Base-by-base conservation (phyloP, 306 rosid species). In the Argentina anserina region DNA sequence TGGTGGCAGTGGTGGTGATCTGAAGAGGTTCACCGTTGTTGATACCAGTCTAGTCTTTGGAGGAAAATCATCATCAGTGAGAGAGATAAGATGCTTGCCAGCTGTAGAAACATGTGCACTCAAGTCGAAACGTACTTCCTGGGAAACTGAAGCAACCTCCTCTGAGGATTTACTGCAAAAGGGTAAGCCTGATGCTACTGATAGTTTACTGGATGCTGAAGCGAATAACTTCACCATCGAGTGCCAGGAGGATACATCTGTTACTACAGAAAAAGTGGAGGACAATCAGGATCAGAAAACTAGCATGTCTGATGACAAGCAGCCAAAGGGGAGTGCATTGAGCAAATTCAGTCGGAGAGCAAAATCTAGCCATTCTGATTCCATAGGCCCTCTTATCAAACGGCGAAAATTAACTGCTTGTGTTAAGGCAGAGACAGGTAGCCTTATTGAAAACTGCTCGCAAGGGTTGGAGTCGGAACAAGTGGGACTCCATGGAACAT, bases 371-470 rank as follows among this genome's bases (percentile, higher is more conserved):
- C 86, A 84, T 71, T 82, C 88, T 52, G 84, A 82, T 76, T 76
- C 67, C 73, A 75, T 41, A 56, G 84, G 74, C 78, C 86, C 84
- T 77, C 79, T 84, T 65, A 65, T 77, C 47, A 92, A 90, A 83
- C 84, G 87, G 56, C 71, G 87, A 71, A 90, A 85, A 76, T 70
- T 92, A 66, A 75, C 87, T 74, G 87, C 89, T 68, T 87, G 89
- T 76, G 84, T 67, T 43, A 78, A 84, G 80, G 83, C 72, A 41
- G 90, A 89, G 78, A 79, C 79, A 60, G 76, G 65, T 42, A 76
- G 76, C 73, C 36, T 71, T 20, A 70, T 33, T 31, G 84, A 82
- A 72, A 79, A 79, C 31, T 82, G 83, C 49, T 70, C 75, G 26
- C 77, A 76, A 49, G 83, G 75, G 68, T 82, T 66, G 67, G 78